Evolutionary conservation across 805 yeast genomes (phyloP).

Genomic region (Yueomyces sp.): DNA sequence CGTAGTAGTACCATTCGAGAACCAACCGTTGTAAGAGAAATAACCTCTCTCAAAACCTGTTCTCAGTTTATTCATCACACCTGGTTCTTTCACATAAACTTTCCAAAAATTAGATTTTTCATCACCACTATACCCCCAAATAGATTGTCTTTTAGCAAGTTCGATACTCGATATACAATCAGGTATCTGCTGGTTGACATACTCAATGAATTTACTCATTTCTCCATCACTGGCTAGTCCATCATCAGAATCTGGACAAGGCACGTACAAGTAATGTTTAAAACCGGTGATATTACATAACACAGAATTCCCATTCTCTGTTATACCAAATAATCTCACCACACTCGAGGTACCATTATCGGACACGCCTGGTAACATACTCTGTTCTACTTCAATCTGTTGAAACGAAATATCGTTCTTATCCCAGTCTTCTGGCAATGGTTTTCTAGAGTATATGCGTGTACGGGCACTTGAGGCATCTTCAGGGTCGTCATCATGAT

Average conservation of each 20-base stretch:
- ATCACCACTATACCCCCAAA: constrained; percentile 89
- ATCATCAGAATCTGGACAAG: constrained; percentile 59
- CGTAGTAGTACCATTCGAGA: constrained; percentile 48
- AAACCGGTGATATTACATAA: constrained; percentile 85
- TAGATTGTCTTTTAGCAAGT: constrained; percentile 59
- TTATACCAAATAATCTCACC: constrained; percentile 86
- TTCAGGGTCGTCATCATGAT: constrained; percentile 17
- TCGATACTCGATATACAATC: constrained; percentile 55
- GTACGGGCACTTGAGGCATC: constrained; percentile 18
- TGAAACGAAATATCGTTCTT: constrained; percentile 62
- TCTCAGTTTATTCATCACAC: constrained; percentile 54
- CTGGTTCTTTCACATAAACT: constrained; percentile 53
- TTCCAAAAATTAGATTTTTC: constrained; percentile 67
- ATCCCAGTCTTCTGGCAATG: constrained; percentile 35
- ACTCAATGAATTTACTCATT: constrained; percentile 31
- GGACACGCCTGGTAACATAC: constrained; percentile 28
- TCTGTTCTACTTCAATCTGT: constrained; percentile 91
- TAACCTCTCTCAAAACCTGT: constrained; percentile 77
- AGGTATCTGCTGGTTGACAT: constrained; percentile 34
- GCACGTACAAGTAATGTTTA: constrained; percentile 79
- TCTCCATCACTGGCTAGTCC: constrained; percentile 13
- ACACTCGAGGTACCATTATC: constrained; percentile 32
- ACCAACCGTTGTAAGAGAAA: constrained; percentile 49
- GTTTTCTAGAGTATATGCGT: constrained; percentile 42
- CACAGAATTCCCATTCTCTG: constrained; percentile 76